Evolutionary conservation across 2,329 filamentous ascomycete species (phyloP).

Genomic region (Pseudogymnoascus sp.): DNA sequence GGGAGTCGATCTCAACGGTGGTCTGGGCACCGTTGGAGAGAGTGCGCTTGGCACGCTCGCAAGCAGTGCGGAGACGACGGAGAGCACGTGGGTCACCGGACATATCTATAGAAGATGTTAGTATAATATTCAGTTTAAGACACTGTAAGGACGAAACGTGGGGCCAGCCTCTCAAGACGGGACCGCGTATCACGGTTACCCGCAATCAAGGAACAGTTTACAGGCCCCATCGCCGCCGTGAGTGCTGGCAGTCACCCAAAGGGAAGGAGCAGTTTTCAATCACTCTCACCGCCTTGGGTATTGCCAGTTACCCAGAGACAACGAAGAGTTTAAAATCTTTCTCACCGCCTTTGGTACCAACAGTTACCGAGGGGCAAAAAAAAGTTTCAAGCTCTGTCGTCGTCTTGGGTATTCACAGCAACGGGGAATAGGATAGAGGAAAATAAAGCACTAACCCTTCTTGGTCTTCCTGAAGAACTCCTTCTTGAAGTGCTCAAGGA

Average conservation of each 20-base stretch:
- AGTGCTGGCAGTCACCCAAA: not conserved
- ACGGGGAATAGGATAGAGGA: not conserved
- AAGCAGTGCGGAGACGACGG: slow-evolving; percentile 91
- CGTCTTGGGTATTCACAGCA: not conserved
- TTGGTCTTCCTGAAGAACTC: slow-evolving; percentile 80
- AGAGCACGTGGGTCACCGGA: slow-evolving; percentile 83
- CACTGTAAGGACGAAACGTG: not conserved
- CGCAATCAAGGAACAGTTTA: not conserved
- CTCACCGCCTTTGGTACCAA: not conserved
- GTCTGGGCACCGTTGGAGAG: slow-evolving; percentile 96
- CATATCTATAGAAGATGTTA: slow-evolving; percentile 40
- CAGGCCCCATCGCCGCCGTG: not conserved
- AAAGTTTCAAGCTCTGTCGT: not conserved
- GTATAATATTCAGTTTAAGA: slow-evolving; percentile 17
- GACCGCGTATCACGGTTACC: not conserved
- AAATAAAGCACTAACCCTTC: slow-evolving; percentile 39
- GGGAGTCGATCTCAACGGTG: slow-evolving; percentile 96
- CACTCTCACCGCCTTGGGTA: not conserved
- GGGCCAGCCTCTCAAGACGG: not conserved
- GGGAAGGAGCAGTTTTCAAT: not conserved
- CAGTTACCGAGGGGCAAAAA: not conserved
- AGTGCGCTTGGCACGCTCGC: slow-evolving; percentile 99
- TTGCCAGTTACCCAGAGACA: not conserved
- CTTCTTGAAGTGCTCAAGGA: slow-evolving; percentile 94
- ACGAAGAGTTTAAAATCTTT: not conserved